Evolutionary conservation across 2,329 filamentous ascomycete genomes (phyloP).

Genomic region (Xylaria sp.): DNA sequence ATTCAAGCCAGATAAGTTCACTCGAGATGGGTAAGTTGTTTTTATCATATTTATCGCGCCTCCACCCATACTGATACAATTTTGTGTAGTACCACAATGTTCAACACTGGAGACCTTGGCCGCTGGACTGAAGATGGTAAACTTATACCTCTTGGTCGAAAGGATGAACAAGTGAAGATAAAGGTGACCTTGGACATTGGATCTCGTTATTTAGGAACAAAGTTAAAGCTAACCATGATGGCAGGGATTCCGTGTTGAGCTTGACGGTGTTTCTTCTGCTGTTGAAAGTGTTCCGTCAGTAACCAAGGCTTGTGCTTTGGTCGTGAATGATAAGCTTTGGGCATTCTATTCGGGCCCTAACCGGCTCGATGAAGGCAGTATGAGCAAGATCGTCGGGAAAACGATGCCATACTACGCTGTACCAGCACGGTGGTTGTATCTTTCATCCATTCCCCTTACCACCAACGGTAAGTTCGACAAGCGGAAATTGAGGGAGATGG

Average conservation of each 20-base stretch:
- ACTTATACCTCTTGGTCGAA: constrained; percentile 64
- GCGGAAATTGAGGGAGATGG: constrained; percentile 53
- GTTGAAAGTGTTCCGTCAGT: constrained; percentile 59
- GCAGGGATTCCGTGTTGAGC: constrained; percentile 67
- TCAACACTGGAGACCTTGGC: constrained; percentile 69
- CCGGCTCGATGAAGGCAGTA: constrained; percentile 49
- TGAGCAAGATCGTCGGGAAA: constrained; percentile 54
- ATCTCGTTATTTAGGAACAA: constrained; percentile 8
- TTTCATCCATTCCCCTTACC: constrained; percentile 60
- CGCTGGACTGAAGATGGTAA: constrained; percentile 63
- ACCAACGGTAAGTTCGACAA: constrained; percentile 68
- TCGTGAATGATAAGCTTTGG: constrained; percentile 60
- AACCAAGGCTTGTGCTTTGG: constrained; percentile 58
- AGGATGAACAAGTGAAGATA: constrained; percentile 71
- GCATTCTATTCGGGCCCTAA: constrained; percentile 58
- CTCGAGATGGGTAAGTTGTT: constrained; percentile 58
- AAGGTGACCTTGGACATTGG: constrained; percentile 52
- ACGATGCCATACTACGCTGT: constrained; percentile 66
- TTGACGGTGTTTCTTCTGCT: constrained; percentile 65
- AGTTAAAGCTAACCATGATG: constrained; percentile 24
- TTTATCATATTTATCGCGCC: background rate
- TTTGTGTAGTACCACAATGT: constrained; percentile 58
- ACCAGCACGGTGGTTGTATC: constrained; percentile 56
- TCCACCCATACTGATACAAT: constrained; percentile 11
- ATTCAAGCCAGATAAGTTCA: constrained; percentile 63